Base-by-base conservation (phyloP, 1,284 basidiomycete genomes). In the Violaceomyces palustris region DNA sequence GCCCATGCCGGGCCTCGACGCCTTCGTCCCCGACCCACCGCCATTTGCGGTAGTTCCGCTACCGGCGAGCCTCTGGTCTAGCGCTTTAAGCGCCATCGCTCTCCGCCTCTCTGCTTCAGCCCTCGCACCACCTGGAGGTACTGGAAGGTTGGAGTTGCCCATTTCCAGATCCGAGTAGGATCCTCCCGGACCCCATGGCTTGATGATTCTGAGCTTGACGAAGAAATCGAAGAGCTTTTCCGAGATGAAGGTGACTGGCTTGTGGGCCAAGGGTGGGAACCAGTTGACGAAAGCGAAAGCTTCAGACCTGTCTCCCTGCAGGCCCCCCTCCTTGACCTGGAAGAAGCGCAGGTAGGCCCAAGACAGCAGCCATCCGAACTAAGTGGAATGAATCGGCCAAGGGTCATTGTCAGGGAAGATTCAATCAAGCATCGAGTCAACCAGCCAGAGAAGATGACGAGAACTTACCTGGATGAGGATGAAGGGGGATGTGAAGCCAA, bases 331-430 rank as follows among this genome's bases (percentile, higher is more conserved):
- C 72, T 87, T 87, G 3, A 80, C 84, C 77, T 96, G 94, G 80
- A 94, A 91, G 79, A 98, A 98, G 26, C 93, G 83, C 27, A 98
- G 80, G 76, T 96, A 98, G 41, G 88, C 79, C 86, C 90, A 98
- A 21, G 87, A 82, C 7, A 92, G 85, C 51, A 97, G 86, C 89
- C 94, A 98, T 14, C 91, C 93, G 72, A 96, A 97, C 41, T 67
- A 9, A 11, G n/a, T 10, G 9, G 19, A 1, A 8, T 14, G 31
- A 8, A 8, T 9, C 9, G 8, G 31, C 8, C n/a, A 32, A n/a
- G n/a, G n/a, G n/a, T n/a, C n/a, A n/a, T n/a, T n/a, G n/a, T n/a
- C n/a, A n/a, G n/a, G n/a, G n/a, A n/a, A n/a, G n/a, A n/a, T n/a
- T n/a, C n/a, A n/a, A n/a, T n/a, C n/a, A n/a, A n/a, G n/a, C n/a